Conservation (phyloP, 2,329 filamentous ascomycete species). For the Paraphoma chrysanthemicola region DNA sequence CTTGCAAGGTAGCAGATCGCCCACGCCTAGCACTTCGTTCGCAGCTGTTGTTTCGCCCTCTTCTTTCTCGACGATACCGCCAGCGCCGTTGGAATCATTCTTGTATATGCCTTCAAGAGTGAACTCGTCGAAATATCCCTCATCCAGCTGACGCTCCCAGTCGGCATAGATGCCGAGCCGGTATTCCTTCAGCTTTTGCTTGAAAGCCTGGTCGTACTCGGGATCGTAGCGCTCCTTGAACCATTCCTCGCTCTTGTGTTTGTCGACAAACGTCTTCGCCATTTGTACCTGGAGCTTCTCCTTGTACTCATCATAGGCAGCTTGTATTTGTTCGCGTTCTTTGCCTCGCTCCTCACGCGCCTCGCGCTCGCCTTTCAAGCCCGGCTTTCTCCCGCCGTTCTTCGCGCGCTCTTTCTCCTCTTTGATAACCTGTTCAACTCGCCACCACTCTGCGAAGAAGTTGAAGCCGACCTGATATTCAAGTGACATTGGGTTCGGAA, state of each 20-base stretch:
- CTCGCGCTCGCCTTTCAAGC: slow-evolving; percentile 69
- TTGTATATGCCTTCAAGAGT: slow-evolving; percentile 94
- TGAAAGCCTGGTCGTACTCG: slow-evolving; percentile 78
- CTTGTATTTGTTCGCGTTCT: slow-evolving; percentile 79
- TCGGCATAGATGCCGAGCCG: slow-evolving; percentile 80
- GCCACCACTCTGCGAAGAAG: slow-evolving; percentile 88
- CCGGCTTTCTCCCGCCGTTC: slow-evolving; percentile 72
- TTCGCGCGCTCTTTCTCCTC: slow-evolving; percentile 77
- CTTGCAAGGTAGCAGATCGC: slow-evolving; percentile 83
- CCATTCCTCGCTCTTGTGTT: slow-evolving; percentile 97
- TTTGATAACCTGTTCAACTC: slow-evolving; percentile 80
- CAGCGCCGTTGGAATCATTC: slow-evolving; percentile 85
- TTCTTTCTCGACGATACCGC: slow-evolving; percentile 88
- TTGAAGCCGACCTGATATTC: slow-evolving; percentile 85
- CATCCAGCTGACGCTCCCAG: slow-evolving; percentile 87
- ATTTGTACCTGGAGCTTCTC: slow-evolving; percentile 72
- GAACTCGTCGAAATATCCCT: slow-evolving; percentile 90
- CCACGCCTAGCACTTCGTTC: slow-evolving; percentile 90
- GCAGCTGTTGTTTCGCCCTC: slow-evolving; percentile 92
- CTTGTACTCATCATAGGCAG: slow-evolving; percentile 71
- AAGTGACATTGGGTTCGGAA: slow-evolving; percentile 74
- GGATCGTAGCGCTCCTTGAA: slow-evolving; percentile 94
- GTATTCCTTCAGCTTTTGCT: slow-evolving; percentile 78
- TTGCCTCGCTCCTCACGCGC: slow-evolving; percentile 76
- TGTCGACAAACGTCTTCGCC: slow-evolving; percentile 86